phyloP scores from a whole-genome alignment of 176 grass and related monocot species.

The Typha latifolia region DNA sequence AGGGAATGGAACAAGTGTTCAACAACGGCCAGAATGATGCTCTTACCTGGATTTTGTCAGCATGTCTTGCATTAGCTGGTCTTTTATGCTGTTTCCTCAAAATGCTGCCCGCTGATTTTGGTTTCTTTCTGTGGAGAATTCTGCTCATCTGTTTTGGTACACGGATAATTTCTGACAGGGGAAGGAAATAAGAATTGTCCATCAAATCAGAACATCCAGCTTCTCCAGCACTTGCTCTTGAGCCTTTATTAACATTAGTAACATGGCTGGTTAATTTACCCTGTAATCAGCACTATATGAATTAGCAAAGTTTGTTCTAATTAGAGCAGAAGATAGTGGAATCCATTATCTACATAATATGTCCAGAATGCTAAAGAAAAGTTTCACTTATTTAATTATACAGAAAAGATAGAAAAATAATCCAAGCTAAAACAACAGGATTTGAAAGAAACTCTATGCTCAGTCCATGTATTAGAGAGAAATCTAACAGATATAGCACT shows the following conservation, averaged over 20 bases:
- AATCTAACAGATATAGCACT: too few species aligned
- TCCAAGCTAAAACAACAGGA: too few species aligned
- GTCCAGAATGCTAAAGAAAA: too few species aligned
- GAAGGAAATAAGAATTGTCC: constrained; percentile 40
- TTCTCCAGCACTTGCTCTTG: constrained; percentile 19
- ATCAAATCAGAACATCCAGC: constrained; percentile 18
- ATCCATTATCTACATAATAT: too few species aligned
- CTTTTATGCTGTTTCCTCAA: not conserved
- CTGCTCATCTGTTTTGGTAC: constrained; percentile 34
- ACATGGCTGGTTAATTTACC: constrained; percentile 10
- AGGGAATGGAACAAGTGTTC: not conserved
- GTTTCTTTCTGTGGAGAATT: constrained; percentile 29
- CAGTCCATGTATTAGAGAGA: too few species aligned
- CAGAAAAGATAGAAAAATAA: too few species aligned
- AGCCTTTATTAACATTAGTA: constrained; percentile 23
- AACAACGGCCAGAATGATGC: not conserved
- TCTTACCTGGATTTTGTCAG: constrained; percentile 33
- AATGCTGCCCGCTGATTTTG: constrained; percentile 18
- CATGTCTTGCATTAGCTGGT: constrained; percentile 7
- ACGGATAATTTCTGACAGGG: constrained; percentile 47
- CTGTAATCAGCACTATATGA: constrained; percentile 20
- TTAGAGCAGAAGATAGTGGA: not conserved
- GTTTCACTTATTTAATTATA: too few species aligned
- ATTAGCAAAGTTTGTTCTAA: constrained; percentile 8
- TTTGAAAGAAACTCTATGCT: too few species aligned